These are phyloP conservation scores for Geoglossum cookeanum DNA, from an alignment of 2,329 filamentous ascomycete species.

Conservation along the genomic window DNA sequence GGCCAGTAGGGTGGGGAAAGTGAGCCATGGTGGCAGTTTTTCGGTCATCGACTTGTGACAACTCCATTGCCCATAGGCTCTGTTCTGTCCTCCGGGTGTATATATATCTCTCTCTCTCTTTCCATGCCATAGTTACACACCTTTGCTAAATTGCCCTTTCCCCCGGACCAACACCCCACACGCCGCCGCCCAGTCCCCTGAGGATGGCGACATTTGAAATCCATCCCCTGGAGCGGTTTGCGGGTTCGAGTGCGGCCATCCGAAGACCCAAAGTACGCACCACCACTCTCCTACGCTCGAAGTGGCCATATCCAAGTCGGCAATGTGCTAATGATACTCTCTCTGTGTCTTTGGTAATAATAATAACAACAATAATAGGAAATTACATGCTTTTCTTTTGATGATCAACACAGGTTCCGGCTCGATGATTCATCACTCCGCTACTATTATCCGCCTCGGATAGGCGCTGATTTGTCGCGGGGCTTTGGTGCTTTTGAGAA, in stretches of 20 bases:
- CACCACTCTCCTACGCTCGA: conserved; percentile 6
- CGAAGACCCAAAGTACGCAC: conserved; percentile 48
- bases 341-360: background rate
- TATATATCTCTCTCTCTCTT: background rate
- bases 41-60: background rate
- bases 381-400: conserved; percentile 84
- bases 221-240: conserved; percentile 50
- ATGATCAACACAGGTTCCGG: conserved; percentile 58
- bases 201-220: conserved; percentile 34
- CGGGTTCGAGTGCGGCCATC: conserved; percentile 47
- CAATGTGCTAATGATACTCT: conserved; percentile 10
- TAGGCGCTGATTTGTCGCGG: conserved; percentile 54
- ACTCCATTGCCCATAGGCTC: background rate
- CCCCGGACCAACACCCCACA: too few relatives aligned
- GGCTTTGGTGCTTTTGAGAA: conserved; percentile 73
- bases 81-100: too few relatives aligned
- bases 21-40: background rate
- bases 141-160: too few relatives aligned
- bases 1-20: background rate
- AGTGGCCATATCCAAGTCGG: background rate
- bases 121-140: background rate
- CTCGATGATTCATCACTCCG: conserved; percentile 62
- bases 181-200: background rate
- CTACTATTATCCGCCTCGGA: conserved; percentile 66
- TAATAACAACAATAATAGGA: conserved; percentile 34